Evolutionary conservation across 2,329 filamentous ascomycete genomes (phyloP).

Genomic region (Aspergillus japonicus): DNA sequence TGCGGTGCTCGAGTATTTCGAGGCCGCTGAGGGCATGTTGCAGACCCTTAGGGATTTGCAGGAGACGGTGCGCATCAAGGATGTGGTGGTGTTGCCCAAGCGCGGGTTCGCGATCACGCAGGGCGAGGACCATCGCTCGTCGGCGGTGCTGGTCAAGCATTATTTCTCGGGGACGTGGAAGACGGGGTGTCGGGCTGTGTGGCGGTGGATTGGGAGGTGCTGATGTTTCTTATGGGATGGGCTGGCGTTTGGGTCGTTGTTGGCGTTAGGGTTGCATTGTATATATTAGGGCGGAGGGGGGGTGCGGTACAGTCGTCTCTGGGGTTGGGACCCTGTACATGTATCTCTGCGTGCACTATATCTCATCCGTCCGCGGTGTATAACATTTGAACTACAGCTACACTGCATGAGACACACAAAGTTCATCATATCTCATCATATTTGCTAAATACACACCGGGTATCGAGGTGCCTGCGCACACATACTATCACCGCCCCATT

Average conservation of each 20-base stretch:
- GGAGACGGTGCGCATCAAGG: neutral
- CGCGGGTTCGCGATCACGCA: constrained; percentile 2
- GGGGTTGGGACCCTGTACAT: too few species aligned
- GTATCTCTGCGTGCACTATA: too few species aligned
- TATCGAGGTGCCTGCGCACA: too few species aligned
- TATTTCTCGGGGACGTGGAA: constrained; percentile 11
- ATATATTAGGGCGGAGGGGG: too few species aligned
- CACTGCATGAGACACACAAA: too few species aligned
- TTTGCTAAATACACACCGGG: too few species aligned
- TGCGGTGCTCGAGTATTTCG: constrained; percentile 4
- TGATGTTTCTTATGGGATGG: neutral
- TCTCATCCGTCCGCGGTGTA: too few species aligned
- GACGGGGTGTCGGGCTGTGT: neutral
- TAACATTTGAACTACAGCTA: too few species aligned
- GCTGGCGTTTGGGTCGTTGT: neutral
- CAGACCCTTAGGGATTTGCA: neutral
- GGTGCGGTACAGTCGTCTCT: too few species aligned
- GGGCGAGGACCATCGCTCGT: constrained; percentile 4
- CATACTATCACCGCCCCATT: too few species aligned
- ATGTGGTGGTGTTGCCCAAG: constrained; percentile 3
- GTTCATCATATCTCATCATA: too few species aligned
- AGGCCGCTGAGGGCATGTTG: neutral
- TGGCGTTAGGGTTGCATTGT: neutral
- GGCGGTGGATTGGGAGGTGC: neutral
- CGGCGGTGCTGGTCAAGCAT: constrained; percentile 8